These are phyloP conservation scores for Heliocybe sulcata DNA, from an alignment of 1,284 basidiomycete genomes.

Conservation along the genomic window DNA sequence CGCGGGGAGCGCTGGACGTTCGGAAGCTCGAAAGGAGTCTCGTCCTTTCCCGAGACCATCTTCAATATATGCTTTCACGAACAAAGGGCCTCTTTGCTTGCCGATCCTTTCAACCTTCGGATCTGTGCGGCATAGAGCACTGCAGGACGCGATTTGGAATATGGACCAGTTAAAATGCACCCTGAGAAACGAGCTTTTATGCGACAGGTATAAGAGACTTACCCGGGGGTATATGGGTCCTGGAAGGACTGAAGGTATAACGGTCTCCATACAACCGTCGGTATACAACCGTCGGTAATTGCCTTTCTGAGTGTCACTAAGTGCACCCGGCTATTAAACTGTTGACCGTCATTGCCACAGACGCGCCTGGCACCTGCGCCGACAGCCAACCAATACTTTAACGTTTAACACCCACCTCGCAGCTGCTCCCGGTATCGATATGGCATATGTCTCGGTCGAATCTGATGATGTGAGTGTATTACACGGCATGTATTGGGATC, in stretches of 20 bases:
- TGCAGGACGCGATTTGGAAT: no score
- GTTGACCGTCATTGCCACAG: neutral
- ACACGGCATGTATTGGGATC: neutral
- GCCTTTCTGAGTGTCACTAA: no score
- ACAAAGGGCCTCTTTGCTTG: neutral
- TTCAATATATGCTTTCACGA: neutral
- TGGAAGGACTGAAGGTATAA: neutral
- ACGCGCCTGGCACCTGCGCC: neutral
- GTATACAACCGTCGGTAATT: no score
- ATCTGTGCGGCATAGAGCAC: no score
- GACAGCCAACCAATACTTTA: neutral
- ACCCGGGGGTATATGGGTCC: no score
- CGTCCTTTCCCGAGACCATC: neutral
- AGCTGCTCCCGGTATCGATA: neutral
- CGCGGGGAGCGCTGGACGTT: neutral
- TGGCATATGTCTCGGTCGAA: slow-evolving; percentile 15
- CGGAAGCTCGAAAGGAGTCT: neutral
- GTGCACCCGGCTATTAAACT: no score
- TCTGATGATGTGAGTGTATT: slow-evolving; percentile 9
- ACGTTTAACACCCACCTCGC: neutral
- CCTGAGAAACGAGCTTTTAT: no score
- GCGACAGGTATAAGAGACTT: no score
- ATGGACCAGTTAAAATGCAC: no score
- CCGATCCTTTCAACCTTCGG: neutral
- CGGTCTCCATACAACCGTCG: neutral